Conservation (phyloP, 2,329 filamentous ascomycete species). For the Lecanicillium sp. region DNA sequence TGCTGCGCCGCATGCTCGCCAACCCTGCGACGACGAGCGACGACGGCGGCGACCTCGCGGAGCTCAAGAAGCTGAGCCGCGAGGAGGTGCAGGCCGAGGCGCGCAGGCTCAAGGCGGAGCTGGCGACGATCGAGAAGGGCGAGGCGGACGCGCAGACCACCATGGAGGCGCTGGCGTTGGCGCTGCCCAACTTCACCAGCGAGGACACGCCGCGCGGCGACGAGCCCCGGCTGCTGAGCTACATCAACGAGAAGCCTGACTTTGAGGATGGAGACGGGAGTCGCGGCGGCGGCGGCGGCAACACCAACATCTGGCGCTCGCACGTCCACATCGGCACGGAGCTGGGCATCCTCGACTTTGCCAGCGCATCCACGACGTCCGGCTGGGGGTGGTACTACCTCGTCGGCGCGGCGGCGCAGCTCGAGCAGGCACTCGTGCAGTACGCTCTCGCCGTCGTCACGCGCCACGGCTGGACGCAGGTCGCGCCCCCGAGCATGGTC, state of each 20-base stretch:
- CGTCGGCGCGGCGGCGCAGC: slow-evolving; percentile 78
- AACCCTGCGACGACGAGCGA: slow-evolving; percentile 44
- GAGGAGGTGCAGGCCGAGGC: slow-evolving; percentile 58
- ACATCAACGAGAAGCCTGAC: slow-evolving; percentile 68
- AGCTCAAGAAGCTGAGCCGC: slow-evolving; percentile 33
- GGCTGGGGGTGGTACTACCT: slow-evolving; percentile 99
- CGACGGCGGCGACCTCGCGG: slow-evolving; percentile 35
- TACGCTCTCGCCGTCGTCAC: slow-evolving; percentile 73
- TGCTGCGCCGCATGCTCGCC: slow-evolving; percentile 49
- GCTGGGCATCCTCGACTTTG: slow-evolving; percentile 87
- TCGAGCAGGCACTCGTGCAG: slow-evolving; percentile 91
- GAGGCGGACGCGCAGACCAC: slow-evolving; percentile 56
- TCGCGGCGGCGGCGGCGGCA: slow-evolving; percentile 22
- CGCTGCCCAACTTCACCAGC: slow-evolving; percentile 83
- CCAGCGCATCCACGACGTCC: slow-evolving; percentile 69
- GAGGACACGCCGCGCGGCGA: slow-evolving; percentile 65
- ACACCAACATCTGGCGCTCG: slow-evolving; percentile 54
- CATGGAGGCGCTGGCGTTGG: slow-evolving; percentile 68
- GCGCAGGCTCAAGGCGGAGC: slow-evolving; percentile 54
- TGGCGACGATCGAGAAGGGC: slow-evolving; percentile 53
- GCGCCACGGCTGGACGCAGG: slow-evolving; percentile 68
- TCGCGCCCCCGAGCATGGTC: slow-evolving; percentile 82
- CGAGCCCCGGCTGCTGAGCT: slow-evolving; percentile 60
- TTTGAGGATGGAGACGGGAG: slow-evolving; percentile 24
- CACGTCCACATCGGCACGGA: slow-evolving; percentile 83